A percentile compares a stretch with the other conserved stretches of the same genome.
Conservation (phyloP, 2,329 filamentous ascomycete genomes). For the Neospermospora avenae region DNA sequence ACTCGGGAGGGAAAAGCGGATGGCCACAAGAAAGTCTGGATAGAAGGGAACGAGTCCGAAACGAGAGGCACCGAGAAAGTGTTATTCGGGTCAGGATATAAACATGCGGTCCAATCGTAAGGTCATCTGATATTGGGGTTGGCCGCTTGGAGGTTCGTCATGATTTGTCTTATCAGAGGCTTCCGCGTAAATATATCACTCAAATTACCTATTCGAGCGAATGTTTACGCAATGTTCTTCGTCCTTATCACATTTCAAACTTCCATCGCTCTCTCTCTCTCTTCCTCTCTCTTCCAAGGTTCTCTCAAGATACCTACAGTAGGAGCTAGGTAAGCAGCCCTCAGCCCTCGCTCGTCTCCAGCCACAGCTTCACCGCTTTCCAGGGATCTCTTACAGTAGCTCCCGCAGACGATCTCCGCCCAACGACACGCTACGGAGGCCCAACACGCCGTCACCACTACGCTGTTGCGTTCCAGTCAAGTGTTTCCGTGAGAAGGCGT, state of each 20-base stretch:
- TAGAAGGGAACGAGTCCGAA: too few species aligned
- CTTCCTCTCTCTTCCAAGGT: neutral
- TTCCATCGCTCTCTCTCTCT: too few species aligned
- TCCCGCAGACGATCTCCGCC: conserved; percentile 2
- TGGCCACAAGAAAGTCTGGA: too few species aligned
- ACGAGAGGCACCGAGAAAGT: too few species aligned
- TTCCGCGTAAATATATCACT: neutral
- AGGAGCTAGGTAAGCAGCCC: too few species aligned
- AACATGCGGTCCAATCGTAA: conserved; percentile 4
- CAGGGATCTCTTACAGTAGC: neutral
- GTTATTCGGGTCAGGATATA: too few species aligned
- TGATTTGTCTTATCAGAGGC: neutral
- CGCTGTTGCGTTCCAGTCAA: conserved; percentile 10
- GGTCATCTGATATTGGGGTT: neutral
- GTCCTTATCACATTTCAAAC: too few species aligned
- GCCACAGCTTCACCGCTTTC: conserved; percentile 22
- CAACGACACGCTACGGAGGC: neutral
- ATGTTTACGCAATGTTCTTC: neutral
- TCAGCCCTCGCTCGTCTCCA: conserved; percentile 12
- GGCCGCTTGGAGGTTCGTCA: neutral
- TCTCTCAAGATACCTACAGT: too few species aligned
- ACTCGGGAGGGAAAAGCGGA: too few species aligned
- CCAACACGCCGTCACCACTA: neutral
- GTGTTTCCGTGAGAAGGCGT: neutral
- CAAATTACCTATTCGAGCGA: neutral